Percentiles rank a stretch among this genome's conserved stretches.
Evolutionary conservation across 805 yeast genomes (phyloP).

Genomic region (Diddensiella santjacobensis): DNA sequence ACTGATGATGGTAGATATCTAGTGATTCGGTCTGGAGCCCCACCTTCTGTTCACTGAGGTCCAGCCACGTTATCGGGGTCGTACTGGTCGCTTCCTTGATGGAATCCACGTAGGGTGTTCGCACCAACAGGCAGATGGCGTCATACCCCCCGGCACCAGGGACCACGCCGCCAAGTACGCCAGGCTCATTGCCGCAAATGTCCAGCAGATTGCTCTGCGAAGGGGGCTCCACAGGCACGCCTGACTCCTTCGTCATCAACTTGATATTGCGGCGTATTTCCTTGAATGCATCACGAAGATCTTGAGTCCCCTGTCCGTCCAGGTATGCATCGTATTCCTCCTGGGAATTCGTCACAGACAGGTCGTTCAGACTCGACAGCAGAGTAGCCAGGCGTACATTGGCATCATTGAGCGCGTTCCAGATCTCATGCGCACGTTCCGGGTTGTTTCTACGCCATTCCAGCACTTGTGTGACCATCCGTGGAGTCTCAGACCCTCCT

Average conservation of each 20-base stretch:
- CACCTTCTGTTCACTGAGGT: slow-evolving; percentile 14
- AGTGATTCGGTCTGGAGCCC: slow-evolving; percentile 12
- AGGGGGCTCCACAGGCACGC: slow-evolving; percentile 85
- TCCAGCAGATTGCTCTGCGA: slow-evolving; percentile 70
- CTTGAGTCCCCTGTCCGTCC: neutral
- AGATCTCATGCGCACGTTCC: slow-evolving; percentile 49
- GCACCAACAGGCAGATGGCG: slow-evolving; percentile 74
- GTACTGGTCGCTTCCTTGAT: slow-evolving; percentile 34
- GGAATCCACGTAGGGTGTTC: slow-evolving; percentile 40
- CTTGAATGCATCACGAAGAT: neutral
- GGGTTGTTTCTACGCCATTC: slow-evolving; percentile 60
- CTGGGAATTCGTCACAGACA: slow-evolving; percentile 30
- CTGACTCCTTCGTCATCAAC: slow-evolving; percentile 56
- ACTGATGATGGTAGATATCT: neutral
- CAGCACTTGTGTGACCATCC: slow-evolving; percentile 71
- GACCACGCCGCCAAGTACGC: slow-evolving; percentile 92
- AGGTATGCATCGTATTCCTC: neutral
- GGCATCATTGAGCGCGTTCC: slow-evolving; percentile 51
- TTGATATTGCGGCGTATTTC: slow-evolving; percentile 57
- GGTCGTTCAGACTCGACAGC: slow-evolving; percentile 40
- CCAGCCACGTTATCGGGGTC: slow-evolving; percentile 18
- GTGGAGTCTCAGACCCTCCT: slow-evolving; percentile 94
- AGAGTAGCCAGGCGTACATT: slow-evolving; percentile 55
- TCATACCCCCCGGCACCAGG: slow-evolving; percentile 99
- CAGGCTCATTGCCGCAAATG: slow-evolving; percentile 47